phyloP scores from a whole-genome alignment of 352 stramenopile species.

The Thraustochytrium sp. region DNA sequence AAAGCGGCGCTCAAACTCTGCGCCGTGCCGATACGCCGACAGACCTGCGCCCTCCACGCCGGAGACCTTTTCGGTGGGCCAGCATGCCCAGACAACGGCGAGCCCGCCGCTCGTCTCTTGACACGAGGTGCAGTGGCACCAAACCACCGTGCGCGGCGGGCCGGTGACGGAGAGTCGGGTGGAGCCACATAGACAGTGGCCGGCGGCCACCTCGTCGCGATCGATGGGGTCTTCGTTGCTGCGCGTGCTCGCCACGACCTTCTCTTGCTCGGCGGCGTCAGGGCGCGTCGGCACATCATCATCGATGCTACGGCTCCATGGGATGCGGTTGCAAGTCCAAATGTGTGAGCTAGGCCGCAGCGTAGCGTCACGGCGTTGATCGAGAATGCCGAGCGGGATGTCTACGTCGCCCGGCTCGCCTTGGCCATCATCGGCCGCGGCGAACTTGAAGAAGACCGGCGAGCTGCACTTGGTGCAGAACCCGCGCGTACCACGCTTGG shows the following conservation, averaged over 20 bases:
- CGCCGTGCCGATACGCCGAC: neutral
- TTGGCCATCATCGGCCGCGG: neutral
- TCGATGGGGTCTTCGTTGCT: neutral
- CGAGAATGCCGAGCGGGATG: neutral
- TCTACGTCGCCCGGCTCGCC: too few species aligned
- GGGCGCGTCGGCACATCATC: neutral
- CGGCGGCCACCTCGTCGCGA: neutral
- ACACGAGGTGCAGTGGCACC: constrained; percentile 4
- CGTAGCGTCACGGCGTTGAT: neutral
- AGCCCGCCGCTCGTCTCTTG: neutral
- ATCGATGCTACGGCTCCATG: neutral
- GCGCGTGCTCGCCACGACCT: neutral
- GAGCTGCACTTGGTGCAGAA: neutral
- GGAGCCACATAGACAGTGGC: neutral
- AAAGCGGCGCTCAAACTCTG: neutral
- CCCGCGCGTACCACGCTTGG: neutral
- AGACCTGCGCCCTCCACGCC: neutral
- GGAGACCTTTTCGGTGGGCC: neutral
- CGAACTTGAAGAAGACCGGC: neutral
- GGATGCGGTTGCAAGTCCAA: neutral
- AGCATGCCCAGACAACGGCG: neutral
- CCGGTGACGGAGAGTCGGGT: neutral
- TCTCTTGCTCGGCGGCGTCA: neutral
- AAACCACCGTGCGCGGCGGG: neutral
- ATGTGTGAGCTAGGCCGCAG: neutral